Base-by-base conservation (phyloP, 495 filamentous ascomycete genomes). In the Annulohypoxylon maeteangense region DNA sequence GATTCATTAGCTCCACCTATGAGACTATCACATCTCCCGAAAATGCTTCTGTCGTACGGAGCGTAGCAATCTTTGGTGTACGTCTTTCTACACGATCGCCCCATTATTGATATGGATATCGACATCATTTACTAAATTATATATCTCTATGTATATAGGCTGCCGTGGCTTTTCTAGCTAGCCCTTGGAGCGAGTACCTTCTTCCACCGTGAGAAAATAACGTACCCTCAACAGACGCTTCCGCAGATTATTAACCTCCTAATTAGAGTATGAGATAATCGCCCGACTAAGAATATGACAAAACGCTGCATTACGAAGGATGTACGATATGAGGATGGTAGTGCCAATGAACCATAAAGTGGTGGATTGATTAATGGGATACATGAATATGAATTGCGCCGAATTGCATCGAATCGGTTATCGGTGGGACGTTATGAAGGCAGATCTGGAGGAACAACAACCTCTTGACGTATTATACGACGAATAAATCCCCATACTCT, bases 1-100 rank as follows among this genome's bases (percentile, higher is more conserved):
- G 83, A 47, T 73, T 76, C 65, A 25, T 85, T 36, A 58, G 72
- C 57, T 79, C 78, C 4, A 79, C 86, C 63, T 93, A 92, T 79
- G 84, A 86, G 47, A 82, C 90, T 67, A 66, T 92, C 75, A 92
- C 88, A 45, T 85, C 86, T 60, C 81, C 91, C 27, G 92, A 95
- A 80, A 94, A 95, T 80, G 84, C 90, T 51, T 85, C 88, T 62
- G 87, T 94, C 65, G 90, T 94, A 67, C 86, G 88, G 75, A 93
- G 91, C 74, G 72, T 94, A 62, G 81, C 89, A 65, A 76, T 92
- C 55, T 94, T 94, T 75, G 89, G 89, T 56, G 92, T 94, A 84
- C 68, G 91, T 87, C 22, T 29, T 23, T 16, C 23, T 7, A 23
- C 1, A 14, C n/a, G 7, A 3, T 42, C 7, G 20, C n/a, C 56